Percentiles rank a stretch among this genome's conserved stretches.
Conservation (phyloP, 1,284 basidiomycete genomes). For the Microbotryum scabiosae region DNA sequence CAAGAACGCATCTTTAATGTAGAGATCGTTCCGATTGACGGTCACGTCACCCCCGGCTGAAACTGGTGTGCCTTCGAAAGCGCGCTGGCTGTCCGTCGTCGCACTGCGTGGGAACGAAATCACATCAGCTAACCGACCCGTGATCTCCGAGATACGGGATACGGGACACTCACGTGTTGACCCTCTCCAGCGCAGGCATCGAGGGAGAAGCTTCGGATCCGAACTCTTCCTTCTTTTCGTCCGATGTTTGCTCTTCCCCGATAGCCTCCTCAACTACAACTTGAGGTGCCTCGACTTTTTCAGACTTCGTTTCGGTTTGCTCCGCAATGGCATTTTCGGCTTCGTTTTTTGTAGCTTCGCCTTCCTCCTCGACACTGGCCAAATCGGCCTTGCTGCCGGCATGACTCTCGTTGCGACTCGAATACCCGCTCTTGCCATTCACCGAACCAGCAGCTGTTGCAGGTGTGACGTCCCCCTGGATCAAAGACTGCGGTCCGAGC, state of each 20-base stretch:
- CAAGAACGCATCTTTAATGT: conserved; percentile 91
- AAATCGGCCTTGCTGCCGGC: conserved; percentile 15
- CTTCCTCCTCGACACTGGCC: conserved; percentile 22
- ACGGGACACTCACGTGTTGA: too few relatives aligned
- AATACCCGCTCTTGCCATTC: not conserved
- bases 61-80: conserved; percentile 26
- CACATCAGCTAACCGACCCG: too few relatives aligned
- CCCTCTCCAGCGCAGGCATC: too few relatives aligned
- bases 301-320: conserved; percentile 10
- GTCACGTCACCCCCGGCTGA: conserved; percentile 16
- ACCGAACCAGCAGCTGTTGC: not conserved
- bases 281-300: too few relatives aligned
- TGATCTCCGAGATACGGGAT: too few relatives aligned
- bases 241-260: too few relatives aligned
- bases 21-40: conserved; percentile 36
- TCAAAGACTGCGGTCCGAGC: conserved; percentile 2
- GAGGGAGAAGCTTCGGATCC: too few relatives aligned
- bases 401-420: conserved; percentile 12
- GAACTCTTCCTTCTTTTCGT: too few relatives aligned
- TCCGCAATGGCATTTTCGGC: not conserved
- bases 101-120: not conserved
- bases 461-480: not conserved
- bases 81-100: conserved; percentile 34
- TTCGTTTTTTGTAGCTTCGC: not conserved
- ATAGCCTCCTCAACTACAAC: too few relatives aligned